A percentile compares a stretch with the other conserved stretches of the same genome.
phyloP scores from a whole-genome alignment of 768 basidiomycete species.

The Boletellus sp. region DNA sequence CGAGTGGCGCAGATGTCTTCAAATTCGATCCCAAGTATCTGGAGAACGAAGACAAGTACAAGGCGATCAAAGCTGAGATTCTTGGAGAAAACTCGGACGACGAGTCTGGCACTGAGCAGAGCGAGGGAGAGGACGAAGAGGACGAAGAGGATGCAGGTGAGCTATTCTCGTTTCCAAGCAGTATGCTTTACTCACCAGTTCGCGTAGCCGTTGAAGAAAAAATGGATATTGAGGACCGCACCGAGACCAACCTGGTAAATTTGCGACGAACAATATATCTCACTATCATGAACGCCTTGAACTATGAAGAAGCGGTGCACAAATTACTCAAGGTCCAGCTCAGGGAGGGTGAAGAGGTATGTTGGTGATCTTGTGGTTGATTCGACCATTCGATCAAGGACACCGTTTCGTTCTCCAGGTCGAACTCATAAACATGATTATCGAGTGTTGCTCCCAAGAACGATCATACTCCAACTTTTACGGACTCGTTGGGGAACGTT shows the following conservation, averaged over 20 bases:
- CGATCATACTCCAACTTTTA: conserved; percentile 98
- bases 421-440: conserved; percentile 96
- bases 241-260: conserved; percentile 94
- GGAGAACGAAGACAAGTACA: conserved; percentile 94
- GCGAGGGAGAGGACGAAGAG: conserved; percentile 63
- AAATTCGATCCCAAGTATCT: conserved; percentile 85
- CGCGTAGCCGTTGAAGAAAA: conserved; percentile 65
- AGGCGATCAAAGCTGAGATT: conserved; percentile 87
- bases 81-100: conserved; percentile 83
- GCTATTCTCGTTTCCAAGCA: conserved; percentile 7
- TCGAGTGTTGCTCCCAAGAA: conserved; percentile 99
- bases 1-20: conserved; percentile 72
- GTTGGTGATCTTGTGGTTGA: conserved; percentile 10
- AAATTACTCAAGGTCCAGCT: conserved; percentile 93
- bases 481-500: conserved; percentile 92
- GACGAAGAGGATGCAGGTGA: conserved; percentile 52
- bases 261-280: conserved; percentile 91
- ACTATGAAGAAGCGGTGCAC: conserved; percentile 98
- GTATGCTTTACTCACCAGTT: conserved; percentile 22
- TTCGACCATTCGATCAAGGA: neutral
- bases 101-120: conserved; percentile 61
- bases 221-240: conserved; percentile 90
- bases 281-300: conserved; percentile 98
- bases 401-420: conserved; percentile 47
- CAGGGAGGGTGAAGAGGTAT: conserved; percentile 89